Evolutionary conservation across 805 yeast genomes (phyloP).

Genomic region (Diddensiella caesifluorescens): DNA sequence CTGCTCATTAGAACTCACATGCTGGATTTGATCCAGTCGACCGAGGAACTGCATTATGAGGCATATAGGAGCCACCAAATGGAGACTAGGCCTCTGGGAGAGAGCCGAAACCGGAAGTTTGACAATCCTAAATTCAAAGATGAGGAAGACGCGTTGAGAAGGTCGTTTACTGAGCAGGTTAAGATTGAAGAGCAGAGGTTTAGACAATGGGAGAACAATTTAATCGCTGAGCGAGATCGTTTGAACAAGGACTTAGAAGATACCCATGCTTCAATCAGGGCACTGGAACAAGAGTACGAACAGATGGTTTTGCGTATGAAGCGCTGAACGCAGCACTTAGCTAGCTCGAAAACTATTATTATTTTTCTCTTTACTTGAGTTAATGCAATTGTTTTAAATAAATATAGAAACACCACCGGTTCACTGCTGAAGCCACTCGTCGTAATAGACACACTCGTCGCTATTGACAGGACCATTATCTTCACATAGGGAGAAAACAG

Average conservation of each 20-base stretch:
- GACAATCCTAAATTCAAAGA: conserved; percentile 93
- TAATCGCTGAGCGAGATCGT: conserved; percentile 90
- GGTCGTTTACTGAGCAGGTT: conserved; percentile 93
- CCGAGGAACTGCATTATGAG: conserved; percentile 69
- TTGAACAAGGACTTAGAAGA: conserved; percentile 90
- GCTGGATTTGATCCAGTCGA: conserved; percentile 71
- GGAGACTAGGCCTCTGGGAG: conserved; percentile 42
- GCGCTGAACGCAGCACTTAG: conserved; percentile 13
- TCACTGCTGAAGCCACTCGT: conserved; percentile 32
- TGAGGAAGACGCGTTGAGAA: conserved; percentile 90
- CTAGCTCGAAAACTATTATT: not conserved
- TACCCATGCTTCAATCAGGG: conserved; percentile 48
- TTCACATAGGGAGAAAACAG: conserved; percentile 28
- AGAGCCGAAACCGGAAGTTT: conserved; percentile 32
- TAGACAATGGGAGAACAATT: conserved; percentile 97
- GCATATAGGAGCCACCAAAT: conserved; percentile 57
- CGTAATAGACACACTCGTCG: conserved; percentile 30
- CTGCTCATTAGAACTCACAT: conserved; percentile 63
- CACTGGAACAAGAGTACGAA: conserved; percentile 34
- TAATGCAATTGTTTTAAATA: not conserved
- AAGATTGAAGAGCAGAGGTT: conserved; percentile 95
- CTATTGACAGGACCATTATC: conserved; percentile 30
- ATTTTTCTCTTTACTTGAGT: not conserved
- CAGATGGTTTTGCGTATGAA: conserved; percentile 18
- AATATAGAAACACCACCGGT: conserved; percentile 2